These are phyloP conservation scores for Lipomyces orientalis DNA, from an alignment of 805 yeast species.

Conservation along the genomic window DNA sequence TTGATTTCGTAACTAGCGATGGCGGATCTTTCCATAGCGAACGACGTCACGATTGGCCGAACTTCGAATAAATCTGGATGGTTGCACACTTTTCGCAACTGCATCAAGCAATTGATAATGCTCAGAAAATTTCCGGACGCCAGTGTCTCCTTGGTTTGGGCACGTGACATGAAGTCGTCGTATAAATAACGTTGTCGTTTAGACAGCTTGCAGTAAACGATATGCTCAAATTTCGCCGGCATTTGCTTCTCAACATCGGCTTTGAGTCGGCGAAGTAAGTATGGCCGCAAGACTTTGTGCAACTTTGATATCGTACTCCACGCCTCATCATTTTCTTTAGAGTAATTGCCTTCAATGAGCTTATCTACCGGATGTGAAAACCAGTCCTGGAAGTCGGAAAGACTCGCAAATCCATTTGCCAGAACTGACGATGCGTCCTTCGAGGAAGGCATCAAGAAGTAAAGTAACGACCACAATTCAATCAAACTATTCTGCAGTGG, in stretches of 20 bases:
- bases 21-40: constrained; percentile 73
- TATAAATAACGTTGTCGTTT: constrained; percentile 90
- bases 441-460: constrained; percentile 93
- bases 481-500: constrained; percentile 94
- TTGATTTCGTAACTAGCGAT: constrained; percentile 54
- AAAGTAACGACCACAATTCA: constrained; percentile 94
- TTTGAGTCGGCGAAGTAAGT: constrained; percentile 85
- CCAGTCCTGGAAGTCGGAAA: constrained; percentile 97
- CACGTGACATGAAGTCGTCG: constrained; percentile 96
- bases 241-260: constrained; percentile 98
- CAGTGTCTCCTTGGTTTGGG: constrained; percentile 90
- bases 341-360: constrained; percentile 69
- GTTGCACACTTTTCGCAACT: constrained; percentile 91
- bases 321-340: constrained; percentile 71
- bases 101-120: constrained; percentile 97
- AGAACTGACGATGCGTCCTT: constrained; percentile 62
- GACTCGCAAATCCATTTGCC: constrained; percentile 96
- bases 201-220: constrained; percentile 87
- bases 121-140: constrained; percentile 94
- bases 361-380: constrained; percentile 97
- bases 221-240: constrained; percentile 98
- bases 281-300: constrained; percentile 94
- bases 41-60: constrained; percentile 90
- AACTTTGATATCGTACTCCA: constrained; percentile 81
- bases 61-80: constrained; percentile 97